A percentile compares a stretch with the other conserved stretches of the same genome.
These are phyloP conservation scores for Micractinium sp. DNA, from an alignment of 139 green algal genomes.

Conservation along the genomic window DNA sequence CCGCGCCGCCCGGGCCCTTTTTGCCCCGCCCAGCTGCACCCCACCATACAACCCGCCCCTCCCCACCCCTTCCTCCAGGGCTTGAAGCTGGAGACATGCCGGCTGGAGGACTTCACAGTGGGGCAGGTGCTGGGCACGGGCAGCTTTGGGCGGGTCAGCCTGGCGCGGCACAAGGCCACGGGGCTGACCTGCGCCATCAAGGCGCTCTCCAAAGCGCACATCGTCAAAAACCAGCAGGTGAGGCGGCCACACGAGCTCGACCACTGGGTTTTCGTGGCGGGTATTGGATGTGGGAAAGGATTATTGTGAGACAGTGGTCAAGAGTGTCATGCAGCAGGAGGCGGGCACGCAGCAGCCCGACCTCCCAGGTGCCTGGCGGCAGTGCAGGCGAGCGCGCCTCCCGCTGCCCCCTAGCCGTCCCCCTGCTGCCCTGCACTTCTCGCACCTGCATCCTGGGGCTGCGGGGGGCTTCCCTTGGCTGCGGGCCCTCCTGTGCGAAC, in stretches of 20 bases:
- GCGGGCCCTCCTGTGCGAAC: too few relatives aligned
- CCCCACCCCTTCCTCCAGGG: neutral
- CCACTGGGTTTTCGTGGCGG: neutral
- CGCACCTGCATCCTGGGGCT: too few relatives aligned
- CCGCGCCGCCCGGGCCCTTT: too few relatives aligned
- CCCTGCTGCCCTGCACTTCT: too few relatives aligned
- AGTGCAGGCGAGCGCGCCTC: too few relatives aligned
- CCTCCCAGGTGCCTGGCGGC: neutral
- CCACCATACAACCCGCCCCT: neutral
- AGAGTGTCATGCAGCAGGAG: neutral
- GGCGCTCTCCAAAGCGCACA: constrained; percentile 72
- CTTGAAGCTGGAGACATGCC: constrained; percentile 18
- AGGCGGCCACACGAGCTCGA: neutral
- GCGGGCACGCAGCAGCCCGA: too few relatives aligned
- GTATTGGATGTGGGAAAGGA: neutral
- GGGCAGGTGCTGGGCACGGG: constrained; percentile 72
- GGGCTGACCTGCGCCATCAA: constrained; percentile 74
- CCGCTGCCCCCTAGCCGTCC: neutral
- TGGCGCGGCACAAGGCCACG: constrained; percentile 60
- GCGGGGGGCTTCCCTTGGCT: too few relatives aligned
- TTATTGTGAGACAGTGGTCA: neutral
- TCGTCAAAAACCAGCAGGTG: constrained; percentile 80
- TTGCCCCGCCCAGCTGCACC: too few relatives aligned
- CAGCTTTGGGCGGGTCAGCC: constrained; percentile 76
- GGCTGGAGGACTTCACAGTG: constrained; percentile 63